Evolutionary conservation across 768 basidiomycete species (phyloP).

Genomic region (Lactifluus pinguis): DNA sequence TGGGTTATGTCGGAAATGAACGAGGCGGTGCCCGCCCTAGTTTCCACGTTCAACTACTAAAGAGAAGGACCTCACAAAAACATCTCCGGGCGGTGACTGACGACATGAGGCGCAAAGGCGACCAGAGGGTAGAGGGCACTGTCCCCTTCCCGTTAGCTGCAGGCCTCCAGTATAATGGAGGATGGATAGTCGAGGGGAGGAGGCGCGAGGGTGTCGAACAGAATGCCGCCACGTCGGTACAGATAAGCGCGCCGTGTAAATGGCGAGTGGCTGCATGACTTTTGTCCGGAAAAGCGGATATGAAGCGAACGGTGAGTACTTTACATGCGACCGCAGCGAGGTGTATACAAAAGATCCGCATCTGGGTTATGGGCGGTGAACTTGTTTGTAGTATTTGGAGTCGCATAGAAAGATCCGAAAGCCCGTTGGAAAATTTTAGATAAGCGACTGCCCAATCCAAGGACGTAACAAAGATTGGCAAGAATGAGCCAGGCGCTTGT

Average conservation of each 20-base stretch:
- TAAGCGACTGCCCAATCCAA: neutral
- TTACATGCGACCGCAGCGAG: slow-evolving; percentile 5
- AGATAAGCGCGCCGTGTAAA: neutral
- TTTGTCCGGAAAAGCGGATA: slow-evolving; percentile 1
- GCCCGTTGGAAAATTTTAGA: neutral
- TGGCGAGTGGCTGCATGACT: neutral
- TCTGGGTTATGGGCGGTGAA: neutral
- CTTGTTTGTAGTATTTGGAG: neutral
- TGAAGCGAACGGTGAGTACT: neutral
- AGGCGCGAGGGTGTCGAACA: neutral
- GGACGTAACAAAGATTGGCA: neutral
- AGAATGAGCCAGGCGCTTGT: neutral
- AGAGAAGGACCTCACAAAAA: neutral
- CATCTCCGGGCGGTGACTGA: neutral
- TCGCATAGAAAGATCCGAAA: neutral
- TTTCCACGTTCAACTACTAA: neutral
- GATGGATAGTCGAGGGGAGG: too few species aligned
- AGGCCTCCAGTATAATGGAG: too few species aligned
- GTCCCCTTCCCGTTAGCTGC: neutral
- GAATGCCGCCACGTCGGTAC: neutral
- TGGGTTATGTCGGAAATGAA: slow-evolving; percentile 1
- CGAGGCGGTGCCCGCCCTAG: neutral
- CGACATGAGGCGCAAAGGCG: neutral
- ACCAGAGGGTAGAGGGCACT: neutral
- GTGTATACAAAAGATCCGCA: neutral